Evolutionary conservation across 768 basidiomycete species (phyloP), one percentile per base, ranked within the genome.

Genomic region (Leccinum aurantiacum): DNA sequence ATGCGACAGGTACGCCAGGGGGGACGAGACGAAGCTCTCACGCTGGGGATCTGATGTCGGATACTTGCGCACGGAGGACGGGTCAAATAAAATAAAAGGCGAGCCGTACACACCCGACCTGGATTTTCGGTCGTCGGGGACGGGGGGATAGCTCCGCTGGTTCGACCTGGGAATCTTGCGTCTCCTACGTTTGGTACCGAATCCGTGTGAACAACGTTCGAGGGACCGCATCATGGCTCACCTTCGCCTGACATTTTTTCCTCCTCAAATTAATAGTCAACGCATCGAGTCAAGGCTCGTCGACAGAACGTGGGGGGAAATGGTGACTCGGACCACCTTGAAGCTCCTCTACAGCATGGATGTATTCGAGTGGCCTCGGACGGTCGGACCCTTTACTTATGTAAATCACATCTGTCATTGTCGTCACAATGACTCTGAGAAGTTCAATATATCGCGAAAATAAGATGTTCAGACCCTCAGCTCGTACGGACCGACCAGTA

Each of bases 31-130:
- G n/a, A 11, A 27, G 5, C 38, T 54, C 54, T 25, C 62, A 78
- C 79, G 75, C 69, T 74, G 68, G 8, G 79, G 77, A 62, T 81
- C 78, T 1, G 77, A 79, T 61, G 78, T 75, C 0, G 80, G 82
- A 60, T 77, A 84, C 81, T 84, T 13, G 24, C n/a, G 6, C 3
- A 24, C 2, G 10, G 27, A 22, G 44, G 44, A 19, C 44, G 27
- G 6, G 51, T 19, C 44, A 46, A 19, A 19, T 44, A 61, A 25
- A 33, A 17, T 15, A 41, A 49, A 49, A 49, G 19, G 47, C 27
- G 10, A 13, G 24, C 41, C 29, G 14, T 52, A 57, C 68, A 25
- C 57, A 80, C 82, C 64, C 75, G 74, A 13, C 78, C 81, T 6
- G 79, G 60, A 19, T 83, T 84, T 66, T 82, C 79, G 31, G 67